Percentiles rank a stretch among this genome's conserved stretches.
These are phyloP conservation scores for Chlamydomonas incerta DNA, from an alignment of 139 green algal genomes.

Conservation along the genomic window DNA sequence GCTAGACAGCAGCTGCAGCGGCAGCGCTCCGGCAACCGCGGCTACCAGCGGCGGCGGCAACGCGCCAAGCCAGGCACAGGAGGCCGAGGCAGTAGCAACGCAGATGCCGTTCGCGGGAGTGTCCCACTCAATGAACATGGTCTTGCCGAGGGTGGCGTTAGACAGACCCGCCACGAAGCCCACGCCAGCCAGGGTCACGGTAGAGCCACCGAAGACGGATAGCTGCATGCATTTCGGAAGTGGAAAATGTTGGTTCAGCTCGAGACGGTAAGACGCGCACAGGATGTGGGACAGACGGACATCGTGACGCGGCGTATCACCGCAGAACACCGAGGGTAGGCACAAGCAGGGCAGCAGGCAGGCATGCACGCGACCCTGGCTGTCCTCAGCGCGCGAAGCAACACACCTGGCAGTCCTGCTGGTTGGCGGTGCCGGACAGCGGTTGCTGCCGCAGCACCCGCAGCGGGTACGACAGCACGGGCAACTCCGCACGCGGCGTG, in stretches of 20 bases:
- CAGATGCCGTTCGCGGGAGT: not conserved
- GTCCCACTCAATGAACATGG: not conserved
- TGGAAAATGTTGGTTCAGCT: too few relatives aligned
- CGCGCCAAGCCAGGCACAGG: not conserved
- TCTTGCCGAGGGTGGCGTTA: not conserved
- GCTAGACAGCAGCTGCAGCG: not conserved
- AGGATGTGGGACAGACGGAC: too few relatives aligned
- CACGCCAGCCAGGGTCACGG: not conserved
- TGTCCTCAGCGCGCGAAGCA: too few relatives aligned
- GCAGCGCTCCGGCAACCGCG: not conserved
- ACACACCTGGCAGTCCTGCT: not conserved
- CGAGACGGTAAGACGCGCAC: too few relatives aligned
- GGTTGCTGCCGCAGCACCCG: not conserved
- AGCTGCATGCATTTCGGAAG: too few relatives aligned
- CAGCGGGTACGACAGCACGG: not conserved
- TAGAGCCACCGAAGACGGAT: slow-evolving; percentile 20
- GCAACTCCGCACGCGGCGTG: not conserved
- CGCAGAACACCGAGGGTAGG: too few relatives aligned
- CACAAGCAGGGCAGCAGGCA: too few relatives aligned
- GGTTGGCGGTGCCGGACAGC: not conserved
- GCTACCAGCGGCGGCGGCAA: not conserved
- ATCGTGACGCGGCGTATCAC: too few relatives aligned
- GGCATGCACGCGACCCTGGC: too few relatives aligned
- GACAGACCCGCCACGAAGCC: not conserved
- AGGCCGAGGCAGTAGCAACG: not conserved